Percentiles rank a stretch among this genome's conserved stretches.
These are phyloP conservation scores for Ascosphaera apis DNA, from an alignment of 2,329 filamentous ascomycete species.

Conservation along the genomic window DNA sequence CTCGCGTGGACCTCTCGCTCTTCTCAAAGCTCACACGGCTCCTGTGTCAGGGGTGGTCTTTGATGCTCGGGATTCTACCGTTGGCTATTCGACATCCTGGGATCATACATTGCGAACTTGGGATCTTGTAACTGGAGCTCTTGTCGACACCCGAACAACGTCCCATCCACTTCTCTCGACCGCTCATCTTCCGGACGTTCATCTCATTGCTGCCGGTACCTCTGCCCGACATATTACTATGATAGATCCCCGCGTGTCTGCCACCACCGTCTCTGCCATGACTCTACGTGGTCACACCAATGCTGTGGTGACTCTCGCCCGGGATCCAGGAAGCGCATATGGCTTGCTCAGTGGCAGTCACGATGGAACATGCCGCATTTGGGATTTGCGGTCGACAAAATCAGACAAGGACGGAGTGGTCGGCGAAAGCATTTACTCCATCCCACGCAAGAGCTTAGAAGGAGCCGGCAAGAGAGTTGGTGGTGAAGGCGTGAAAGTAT, in stretches of 20 bases:
- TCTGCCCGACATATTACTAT: slow-evolving; percentile 72
- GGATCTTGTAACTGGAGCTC: slow-evolving; percentile 58
- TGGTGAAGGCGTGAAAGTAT: slow-evolving; percentile 75
- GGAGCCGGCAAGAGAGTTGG: slow-evolving; percentile 39
- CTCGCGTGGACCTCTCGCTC: slow-evolving; percentile 55
- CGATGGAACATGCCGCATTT: slow-evolving; percentile 79
- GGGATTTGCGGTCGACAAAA: slow-evolving; percentile 59
- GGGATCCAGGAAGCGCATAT: slow-evolving; percentile 46
- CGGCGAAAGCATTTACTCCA: slow-evolving; percentile 53
- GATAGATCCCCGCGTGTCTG: slow-evolving; percentile 67
- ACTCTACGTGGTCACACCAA: slow-evolving; percentile 82
- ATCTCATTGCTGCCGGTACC: slow-evolving; percentile 50
- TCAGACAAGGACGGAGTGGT: slow-evolving; percentile 34
- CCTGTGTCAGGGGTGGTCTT: slow-evolving; percentile 64
- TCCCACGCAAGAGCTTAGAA: slow-evolving; percentile 50
- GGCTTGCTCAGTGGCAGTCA: slow-evolving; percentile 75
- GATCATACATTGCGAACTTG: slow-evolving; percentile 82
- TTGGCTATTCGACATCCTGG: slow-evolving; percentile 75
- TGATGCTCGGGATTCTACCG: slow-evolving; percentile 61
- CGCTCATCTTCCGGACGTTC: slow-evolving; percentile 43
- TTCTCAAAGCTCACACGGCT: slow-evolving; percentile 48
- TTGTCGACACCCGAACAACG: slow-evolving; percentile 65
- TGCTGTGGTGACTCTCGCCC: slow-evolving; percentile 35
- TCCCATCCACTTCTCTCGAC: slow-evolving; percentile 65
- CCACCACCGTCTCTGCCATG: slow-evolving; percentile 57